These are phyloP conservation scores for Gloeophyllum trabeum DNA, from an alignment of 768 basidiomycete species.

Conservation along the genomic window DNA sequence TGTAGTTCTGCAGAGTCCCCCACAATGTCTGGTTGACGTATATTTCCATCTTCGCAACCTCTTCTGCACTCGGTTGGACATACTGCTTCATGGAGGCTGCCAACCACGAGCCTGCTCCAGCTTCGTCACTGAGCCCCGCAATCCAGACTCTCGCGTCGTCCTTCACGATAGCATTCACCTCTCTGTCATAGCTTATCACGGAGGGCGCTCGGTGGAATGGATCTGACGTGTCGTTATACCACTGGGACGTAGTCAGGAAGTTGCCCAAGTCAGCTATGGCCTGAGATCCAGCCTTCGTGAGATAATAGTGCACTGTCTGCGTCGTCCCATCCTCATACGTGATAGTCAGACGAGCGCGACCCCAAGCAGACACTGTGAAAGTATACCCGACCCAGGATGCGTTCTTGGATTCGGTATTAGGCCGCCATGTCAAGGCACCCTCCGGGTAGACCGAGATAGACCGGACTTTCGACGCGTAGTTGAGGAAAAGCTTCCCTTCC, in stretches of 20 bases:
- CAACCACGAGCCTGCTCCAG: slow-evolving; percentile 48
- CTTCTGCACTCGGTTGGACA: slow-evolving; percentile 39
- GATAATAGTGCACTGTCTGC: slow-evolving; percentile 42
- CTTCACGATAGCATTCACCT: slow-evolving; percentile 34
- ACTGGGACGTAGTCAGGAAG: slow-evolving; percentile 42
- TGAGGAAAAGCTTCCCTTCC: slow-evolving; percentile 38
- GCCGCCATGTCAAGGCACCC: slow-evolving; percentile 33
- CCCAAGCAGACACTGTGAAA: slow-evolving; percentile 31
- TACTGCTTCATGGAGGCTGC: slow-evolving; percentile 47
- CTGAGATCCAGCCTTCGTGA: slow-evolving; percentile 33
- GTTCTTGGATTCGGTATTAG: slow-evolving; percentile 30
- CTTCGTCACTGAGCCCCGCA: slow-evolving; percentile 47
- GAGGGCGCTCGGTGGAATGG: slow-evolving; percentile 43
- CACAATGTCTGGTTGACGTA: slow-evolving; percentile 34
- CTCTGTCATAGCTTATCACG: slow-evolving; percentile 41
- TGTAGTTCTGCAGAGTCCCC: slow-evolving; percentile 38
- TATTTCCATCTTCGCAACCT: slow-evolving; percentile 39
- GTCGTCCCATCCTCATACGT: slow-evolving; percentile 38
- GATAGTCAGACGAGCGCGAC: slow-evolving; percentile 35
- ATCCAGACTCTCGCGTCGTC: slow-evolving; percentile 49
- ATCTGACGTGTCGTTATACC: slow-evolving; percentile 37
- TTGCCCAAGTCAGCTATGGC: slow-evolving; percentile 36
- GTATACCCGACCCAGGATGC: slow-evolving; percentile 35
- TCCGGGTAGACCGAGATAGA: slow-evolving; percentile 32
- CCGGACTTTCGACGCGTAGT: slow-evolving; percentile 27